phyloP scores from a whole-genome alignment of 257 asterid species.

The Schizonepeta tenuifolia region DNA sequence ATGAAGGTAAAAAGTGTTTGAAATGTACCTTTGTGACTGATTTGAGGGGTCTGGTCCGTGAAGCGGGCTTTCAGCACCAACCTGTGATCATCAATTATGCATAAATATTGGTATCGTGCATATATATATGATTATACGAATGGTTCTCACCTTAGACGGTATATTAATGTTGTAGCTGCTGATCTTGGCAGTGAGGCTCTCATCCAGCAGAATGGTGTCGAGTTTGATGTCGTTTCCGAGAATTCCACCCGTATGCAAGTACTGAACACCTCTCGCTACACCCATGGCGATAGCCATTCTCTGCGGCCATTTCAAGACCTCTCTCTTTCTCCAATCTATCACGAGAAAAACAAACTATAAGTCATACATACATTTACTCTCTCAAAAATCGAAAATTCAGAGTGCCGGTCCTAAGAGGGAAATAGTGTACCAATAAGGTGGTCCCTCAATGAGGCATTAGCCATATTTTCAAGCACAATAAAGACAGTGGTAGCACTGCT shows the following conservation, averaged over 20 bases:
- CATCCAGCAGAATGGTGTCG: constrained; percentile 77
- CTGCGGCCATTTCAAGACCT: constrained; percentile 92
- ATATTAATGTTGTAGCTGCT: constrained; percentile 77
- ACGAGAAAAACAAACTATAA: background rate
- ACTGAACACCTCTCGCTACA: constrained; percentile 86
- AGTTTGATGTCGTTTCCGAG: constrained; percentile 76
- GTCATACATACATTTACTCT: constrained; percentile 21
- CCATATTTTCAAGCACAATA: constrained; percentile 74
- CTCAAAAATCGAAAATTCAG: background rate
- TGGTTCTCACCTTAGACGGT: constrained; percentile 65
- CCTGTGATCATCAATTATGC: constrained; percentile 41
- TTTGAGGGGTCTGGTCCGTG: constrained; percentile 49
- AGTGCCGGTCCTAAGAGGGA: background rate
- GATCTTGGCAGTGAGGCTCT: constrained; percentile 71
- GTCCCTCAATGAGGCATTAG: constrained; percentile 75
- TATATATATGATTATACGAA: background rate
- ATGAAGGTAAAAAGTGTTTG: background rate
- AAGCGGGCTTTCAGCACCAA: constrained; percentile 66
- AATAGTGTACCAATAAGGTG: constrained; percentile 65
- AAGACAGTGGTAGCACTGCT: constrained; percentile 75
- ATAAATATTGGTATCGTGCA: background rate
- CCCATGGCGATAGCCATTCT: constrained; percentile 83
- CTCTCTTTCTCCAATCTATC: constrained; percentile 89
- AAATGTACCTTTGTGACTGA: constrained; percentile 38
- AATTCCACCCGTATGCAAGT: constrained; percentile 77